Evolutionary conservation across 805 yeast genomes (phyloP), one percentile per base, ranked within the genome.

Genomic region (Sugiyamaella smithiae): DNA sequence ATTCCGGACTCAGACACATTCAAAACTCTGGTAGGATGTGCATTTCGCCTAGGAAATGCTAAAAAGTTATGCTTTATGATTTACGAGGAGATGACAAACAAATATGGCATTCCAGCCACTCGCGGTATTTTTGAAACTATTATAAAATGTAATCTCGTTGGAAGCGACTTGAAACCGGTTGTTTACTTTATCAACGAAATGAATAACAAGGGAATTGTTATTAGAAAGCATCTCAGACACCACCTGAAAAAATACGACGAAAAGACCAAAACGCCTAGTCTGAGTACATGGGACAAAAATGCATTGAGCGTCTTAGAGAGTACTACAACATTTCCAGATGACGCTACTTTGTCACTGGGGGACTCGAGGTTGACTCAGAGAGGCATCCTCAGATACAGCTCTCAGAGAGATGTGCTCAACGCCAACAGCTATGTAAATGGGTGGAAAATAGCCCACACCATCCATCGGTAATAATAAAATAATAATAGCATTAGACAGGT

Each of bases 11-110:
- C 32, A 2, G 45, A 41, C 16, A 56, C 61, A 3, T 47, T 53
- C n/a, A 52, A 51, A 12, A 31, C 41, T 8, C 50, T 58, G n/a
- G 29, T 48, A 5, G 19, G 26, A 12, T 45, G 49, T 1, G 64
- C 65, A 2, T 58, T 44, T 36, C 55, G 62, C 11, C 46, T 64
- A 43, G 62, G 66, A 5, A 62, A 63, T 43, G 53, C 67, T 11
- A 63, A 65, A 44, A 54, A 57, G 16, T 53, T 62, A 12, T 37
- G 56, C 20, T 51, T 52, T 36, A 53, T 40, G 19, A 58, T 65
- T 7, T 64, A 59, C 53, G 19, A 44, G 5, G 66, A 64, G 31
- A 32, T 40, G 40, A 43, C 44, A 9, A 9, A 29, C 6, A 19
- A 35, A 6, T n/a, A 31, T 2, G 28, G 33, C 3, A 29, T 61